Conservation (phyloP, 164 flowering plant genomes). For the Paratinospora sagittata region DNA sequence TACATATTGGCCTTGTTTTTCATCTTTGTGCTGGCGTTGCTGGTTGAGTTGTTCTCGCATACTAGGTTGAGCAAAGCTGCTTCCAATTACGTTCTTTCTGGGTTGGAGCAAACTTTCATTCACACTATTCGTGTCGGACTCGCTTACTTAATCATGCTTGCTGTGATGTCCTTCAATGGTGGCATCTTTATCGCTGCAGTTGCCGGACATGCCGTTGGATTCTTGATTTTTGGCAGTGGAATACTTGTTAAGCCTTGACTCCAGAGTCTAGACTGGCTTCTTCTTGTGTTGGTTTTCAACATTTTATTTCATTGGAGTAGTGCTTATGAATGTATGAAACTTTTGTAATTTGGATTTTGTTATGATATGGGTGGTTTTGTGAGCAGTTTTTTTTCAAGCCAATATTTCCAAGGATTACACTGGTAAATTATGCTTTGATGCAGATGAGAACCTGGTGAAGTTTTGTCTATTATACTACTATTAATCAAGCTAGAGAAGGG, state of each 20-base stretch:
- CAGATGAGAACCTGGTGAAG: not conserved
- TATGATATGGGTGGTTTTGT: too few relatives aligned
- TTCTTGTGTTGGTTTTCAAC: not conserved
- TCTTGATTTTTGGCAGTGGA: conserved; percentile 18
- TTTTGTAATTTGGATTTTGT: too few relatives aligned
- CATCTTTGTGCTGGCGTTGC: conserved; percentile 23
- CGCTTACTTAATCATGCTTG: too few relatives aligned
- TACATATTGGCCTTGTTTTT: conserved; percentile 30
- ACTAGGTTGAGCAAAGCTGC: conserved; percentile 9
- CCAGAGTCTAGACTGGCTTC: too few relatives aligned
- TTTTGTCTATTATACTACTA: not conserved
- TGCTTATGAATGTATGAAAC: not conserved
- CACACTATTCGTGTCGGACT: too few relatives aligned
- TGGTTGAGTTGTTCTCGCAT: conserved; percentile 26
- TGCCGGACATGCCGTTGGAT: conserved; percentile 29
- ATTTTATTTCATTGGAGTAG: too few relatives aligned
- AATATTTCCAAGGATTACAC: not conserved
- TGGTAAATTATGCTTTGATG: not conserved
- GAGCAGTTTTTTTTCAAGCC: too few relatives aligned
- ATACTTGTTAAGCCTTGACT: conserved; percentile 3
- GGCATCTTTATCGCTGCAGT: conserved; percentile 22
- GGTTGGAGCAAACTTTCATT: too few relatives aligned
- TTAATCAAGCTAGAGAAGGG: too few relatives aligned
- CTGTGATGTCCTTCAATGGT: conserved; percentile 34
- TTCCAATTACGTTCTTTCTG: too few relatives aligned